A percentile compares a stretch with the other conserved stretches of the same genome.
These are phyloP conservation scores for Daldinia vernicosa DNA, from an alignment of 495 filamentous ascomycete genomes.

Conservation along the genomic window DNA sequence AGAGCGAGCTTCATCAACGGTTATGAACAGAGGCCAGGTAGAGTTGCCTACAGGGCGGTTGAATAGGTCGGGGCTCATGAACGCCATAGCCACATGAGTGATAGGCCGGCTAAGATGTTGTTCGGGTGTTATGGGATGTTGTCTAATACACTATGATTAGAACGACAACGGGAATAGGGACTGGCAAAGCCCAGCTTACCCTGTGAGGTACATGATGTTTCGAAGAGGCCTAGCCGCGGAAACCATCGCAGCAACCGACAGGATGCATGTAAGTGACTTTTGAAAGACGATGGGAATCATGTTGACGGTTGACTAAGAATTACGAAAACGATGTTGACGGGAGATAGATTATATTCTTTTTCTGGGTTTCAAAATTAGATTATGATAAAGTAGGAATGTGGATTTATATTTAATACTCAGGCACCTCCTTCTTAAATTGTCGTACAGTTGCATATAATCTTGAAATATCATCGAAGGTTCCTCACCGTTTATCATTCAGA, in stretches of 20 bases:
- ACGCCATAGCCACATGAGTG: slow-evolving; percentile 73
- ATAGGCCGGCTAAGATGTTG: slow-evolving; percentile 56
- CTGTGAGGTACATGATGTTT: slow-evolving; percentile 69
- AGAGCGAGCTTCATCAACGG: slow-evolving; percentile 63
- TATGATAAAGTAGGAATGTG: too few relatives aligned
- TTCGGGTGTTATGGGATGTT: slow-evolving; percentile 62
- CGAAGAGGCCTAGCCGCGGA: slow-evolving; percentile 43
- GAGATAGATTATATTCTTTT: background rate
- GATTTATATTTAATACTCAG: too few relatives aligned
- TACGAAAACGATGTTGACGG: slow-evolving; percentile 1
- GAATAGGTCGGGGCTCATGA: slow-evolving; percentile 70
- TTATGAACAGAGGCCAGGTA: slow-evolving; percentile 68
- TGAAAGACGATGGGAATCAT: slow-evolving; percentile 4
- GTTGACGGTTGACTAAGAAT: slow-evolving; percentile 1
- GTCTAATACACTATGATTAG: slow-evolving; percentile 47
- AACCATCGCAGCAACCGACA: slow-evolving; percentile 20
- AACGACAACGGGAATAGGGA: background rate
- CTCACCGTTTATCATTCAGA: too few relatives aligned
- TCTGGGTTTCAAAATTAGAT: background rate
- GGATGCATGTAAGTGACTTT: slow-evolving; percentile 21
- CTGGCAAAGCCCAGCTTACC: slow-evolving; percentile 47
- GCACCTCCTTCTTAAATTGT: too few relatives aligned
- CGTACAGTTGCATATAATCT: too few relatives aligned
- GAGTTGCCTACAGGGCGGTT: slow-evolving; percentile 57
- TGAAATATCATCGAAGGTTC: too few relatives aligned